These are phyloP conservation scores for Aspergillus transmontanensis DNA, from an alignment of 2,329 filamentous ascomycete species.

Conservation along the genomic window DNA sequence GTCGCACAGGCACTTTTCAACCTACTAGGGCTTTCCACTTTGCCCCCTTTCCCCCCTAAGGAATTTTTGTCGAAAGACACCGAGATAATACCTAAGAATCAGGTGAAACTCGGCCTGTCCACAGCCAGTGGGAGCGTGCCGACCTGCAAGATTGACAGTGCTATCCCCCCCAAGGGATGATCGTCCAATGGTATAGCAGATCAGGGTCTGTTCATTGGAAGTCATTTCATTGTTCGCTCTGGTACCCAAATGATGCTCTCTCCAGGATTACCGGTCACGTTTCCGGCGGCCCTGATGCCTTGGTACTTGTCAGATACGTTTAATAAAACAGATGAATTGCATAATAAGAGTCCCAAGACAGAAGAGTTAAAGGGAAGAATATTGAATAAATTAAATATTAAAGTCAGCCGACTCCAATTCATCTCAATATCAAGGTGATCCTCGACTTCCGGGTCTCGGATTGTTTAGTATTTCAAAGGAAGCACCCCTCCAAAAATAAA, in stretches of 20 bases:
- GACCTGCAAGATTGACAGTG: slow-evolving; percentile 19
- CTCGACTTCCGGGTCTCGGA: background rate
- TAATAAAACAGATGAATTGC: background rate
- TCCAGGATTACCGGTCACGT: slow-evolving; percentile 2
- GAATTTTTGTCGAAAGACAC: slow-evolving; percentile 1
- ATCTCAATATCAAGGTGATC: background rate
- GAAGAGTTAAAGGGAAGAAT: background rate
- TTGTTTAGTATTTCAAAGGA: background rate
- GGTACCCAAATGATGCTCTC: slow-evolving; percentile 2
- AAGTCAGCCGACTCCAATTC: background rate
- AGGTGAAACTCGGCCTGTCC: slow-evolving; percentile 13
- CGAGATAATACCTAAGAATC: slow-evolving; percentile 5
- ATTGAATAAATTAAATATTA: background rate
- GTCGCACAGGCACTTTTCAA: slow-evolving; percentile 1
- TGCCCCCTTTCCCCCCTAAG: slow-evolving; percentile 10
- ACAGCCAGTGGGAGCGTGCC: slow-evolving; percentile 5
- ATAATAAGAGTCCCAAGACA: background rate
- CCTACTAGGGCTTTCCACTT: background rate
- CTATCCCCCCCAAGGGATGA: slow-evolving; percentile 20
- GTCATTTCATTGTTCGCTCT: slow-evolving; percentile 2
- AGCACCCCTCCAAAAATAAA: background rate
- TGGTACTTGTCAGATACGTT: background rate
- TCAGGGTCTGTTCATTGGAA: slow-evolving; percentile 7
- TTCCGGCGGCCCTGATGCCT: slow-evolving; percentile 3
- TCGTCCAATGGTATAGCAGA: slow-evolving; percentile 20